These are phyloP conservation scores for Aspergillus brasiliensis DNA, from an alignment of 2,329 filamentous ascomycete genomes.

Conservation along the genomic window DNA sequence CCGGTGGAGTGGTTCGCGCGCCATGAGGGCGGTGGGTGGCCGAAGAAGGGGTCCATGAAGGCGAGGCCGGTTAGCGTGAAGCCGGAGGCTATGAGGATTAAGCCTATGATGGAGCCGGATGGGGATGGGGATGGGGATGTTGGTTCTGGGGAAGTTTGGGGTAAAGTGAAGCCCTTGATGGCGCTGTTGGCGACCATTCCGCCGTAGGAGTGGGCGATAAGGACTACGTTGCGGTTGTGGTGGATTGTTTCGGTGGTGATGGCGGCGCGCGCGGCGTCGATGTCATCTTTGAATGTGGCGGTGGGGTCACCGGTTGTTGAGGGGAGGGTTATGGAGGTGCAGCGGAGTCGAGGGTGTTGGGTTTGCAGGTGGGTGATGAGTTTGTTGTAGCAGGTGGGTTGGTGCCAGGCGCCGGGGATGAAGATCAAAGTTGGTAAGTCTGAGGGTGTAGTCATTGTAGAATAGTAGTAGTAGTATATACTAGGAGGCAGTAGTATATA, in stretches of 20 bases:
- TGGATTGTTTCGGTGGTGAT: conserved; percentile 40
- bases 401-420: conserved; percentile 54
- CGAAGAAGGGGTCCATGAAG: conserved; percentile 48
- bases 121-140: background rate
- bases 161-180: conserved; percentile 45
- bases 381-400: conserved; percentile 40
- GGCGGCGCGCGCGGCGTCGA: conserved; percentile 42
- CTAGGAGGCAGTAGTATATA: too few species aligned
- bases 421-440: conserved; percentile 50
- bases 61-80: conserved; percentile 41
- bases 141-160: conserved; percentile 1
- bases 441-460: too few species aligned
- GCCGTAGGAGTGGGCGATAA: conserved; percentile 55
- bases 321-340: conserved; percentile 42
- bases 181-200: conserved; percentile 52
- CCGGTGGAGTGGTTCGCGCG: conserved; percentile 44
- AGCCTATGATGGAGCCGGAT: conserved; percentile 47
- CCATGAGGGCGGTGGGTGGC: conserved; percentile 49
- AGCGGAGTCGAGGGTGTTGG: conserved; percentile 32
- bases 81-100: conserved; percentile 51
- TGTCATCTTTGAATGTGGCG: conserved; percentile 47
- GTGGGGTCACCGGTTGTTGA: conserved; percentile 39
- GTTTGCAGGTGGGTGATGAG: conserved; percentile 37
- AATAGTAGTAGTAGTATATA: too few species aligned
- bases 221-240: conserved; percentile 46